phyloP scores from a whole-genome alignment of 2,329 filamentous ascomycete species.

The Plectosphaerella cucumerina region DNA sequence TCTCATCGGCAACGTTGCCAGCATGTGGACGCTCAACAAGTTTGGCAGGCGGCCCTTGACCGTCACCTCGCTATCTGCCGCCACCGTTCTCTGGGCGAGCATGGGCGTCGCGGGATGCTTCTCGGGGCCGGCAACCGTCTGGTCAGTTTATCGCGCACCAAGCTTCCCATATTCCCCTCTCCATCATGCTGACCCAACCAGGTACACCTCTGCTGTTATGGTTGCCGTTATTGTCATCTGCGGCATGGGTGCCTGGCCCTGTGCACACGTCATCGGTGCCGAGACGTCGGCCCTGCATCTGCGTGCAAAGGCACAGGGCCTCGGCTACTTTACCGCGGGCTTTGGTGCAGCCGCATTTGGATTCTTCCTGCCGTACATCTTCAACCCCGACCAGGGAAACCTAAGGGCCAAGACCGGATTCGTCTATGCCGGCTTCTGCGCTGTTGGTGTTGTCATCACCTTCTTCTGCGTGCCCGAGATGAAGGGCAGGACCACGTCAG shows the following conservation, averaged over 20 bases:
- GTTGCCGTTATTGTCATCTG: constrained; percentile 39
- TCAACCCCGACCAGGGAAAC: constrained; percentile 33
- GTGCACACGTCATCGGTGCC: constrained; percentile 34
- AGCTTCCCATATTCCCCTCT: background rate
- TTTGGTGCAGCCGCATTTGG: constrained; percentile 36
- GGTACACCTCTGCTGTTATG: constrained; percentile 26
- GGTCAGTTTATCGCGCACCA: constrained; percentile 26
- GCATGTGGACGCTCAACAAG: constrained; percentile 37
- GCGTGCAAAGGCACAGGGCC: constrained; percentile 36
- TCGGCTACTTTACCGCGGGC: constrained; percentile 36
- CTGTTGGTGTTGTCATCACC: constrained; percentile 27
- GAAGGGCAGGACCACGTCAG: constrained; percentile 38
- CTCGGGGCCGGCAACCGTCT: constrained; percentile 28
- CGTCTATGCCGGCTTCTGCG: constrained; percentile 31
- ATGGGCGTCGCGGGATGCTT: constrained; percentile 45
- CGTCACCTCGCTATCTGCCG: constrained; percentile 25
- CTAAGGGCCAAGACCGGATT: constrained; percentile 37
- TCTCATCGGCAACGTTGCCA: constrained; percentile 35
- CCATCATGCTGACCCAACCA: background rate
- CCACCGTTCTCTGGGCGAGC: constrained; percentile 33
- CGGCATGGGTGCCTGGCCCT: constrained; percentile 38
- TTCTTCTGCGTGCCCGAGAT: constrained; percentile 50
- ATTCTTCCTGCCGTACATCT: constrained; percentile 46
- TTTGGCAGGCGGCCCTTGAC: constrained; percentile 35
- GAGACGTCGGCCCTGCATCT: constrained; percentile 39